Evolutionary conservation across 2,329 filamentous ascomycete species (phyloP).

Genomic region (Cladorrhinum sp.): DNA sequence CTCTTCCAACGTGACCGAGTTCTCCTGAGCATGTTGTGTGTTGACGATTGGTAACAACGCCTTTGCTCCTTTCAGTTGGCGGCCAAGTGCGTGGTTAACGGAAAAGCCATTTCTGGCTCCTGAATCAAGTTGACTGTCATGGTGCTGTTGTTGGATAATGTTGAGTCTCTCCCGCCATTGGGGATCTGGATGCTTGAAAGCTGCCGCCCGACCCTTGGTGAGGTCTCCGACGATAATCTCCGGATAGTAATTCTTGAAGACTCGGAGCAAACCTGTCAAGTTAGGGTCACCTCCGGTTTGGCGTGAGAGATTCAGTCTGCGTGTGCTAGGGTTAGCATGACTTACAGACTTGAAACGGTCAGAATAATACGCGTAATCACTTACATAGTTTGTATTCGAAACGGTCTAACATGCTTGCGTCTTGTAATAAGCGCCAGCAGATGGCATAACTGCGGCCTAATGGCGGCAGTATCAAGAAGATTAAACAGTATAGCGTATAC

Average conservation of each 20-base stretch:
- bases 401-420: conserved; percentile 78
- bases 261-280: conserved; percentile 68
- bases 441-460: conserved; percentile 70
- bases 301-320: conserved; percentile 54
- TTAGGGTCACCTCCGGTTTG: conserved; percentile 69
- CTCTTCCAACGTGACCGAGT: conserved; percentile 70
- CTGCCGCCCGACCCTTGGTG: conserved; percentile 56
- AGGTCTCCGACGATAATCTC: conserved; percentile 77
- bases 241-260: conserved; percentile 90
- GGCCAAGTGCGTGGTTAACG: conserved; percentile 53
- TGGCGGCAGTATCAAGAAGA: conserved; percentile 73
- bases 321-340: background rate
- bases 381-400: conserved; percentile 74
- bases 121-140: conserved; percentile 44
- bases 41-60: conserved; percentile 64
- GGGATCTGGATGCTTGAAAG: conserved; percentile 70
- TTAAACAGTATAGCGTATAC: conserved; percentile 77
- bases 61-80: conserved; percentile 45
- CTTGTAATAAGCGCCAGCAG: conserved; percentile 75
- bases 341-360: background rate
- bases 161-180: conserved; percentile 70
- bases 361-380: conserved; percentile 26
- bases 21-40: conserved; percentile 70
- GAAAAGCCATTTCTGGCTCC: conserved; percentile 56
- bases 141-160: conserved; percentile 60